phyloP scores from a whole-genome alignment of 768 basidiomycete genomes.

The Phaeotremella fagi region DNA sequence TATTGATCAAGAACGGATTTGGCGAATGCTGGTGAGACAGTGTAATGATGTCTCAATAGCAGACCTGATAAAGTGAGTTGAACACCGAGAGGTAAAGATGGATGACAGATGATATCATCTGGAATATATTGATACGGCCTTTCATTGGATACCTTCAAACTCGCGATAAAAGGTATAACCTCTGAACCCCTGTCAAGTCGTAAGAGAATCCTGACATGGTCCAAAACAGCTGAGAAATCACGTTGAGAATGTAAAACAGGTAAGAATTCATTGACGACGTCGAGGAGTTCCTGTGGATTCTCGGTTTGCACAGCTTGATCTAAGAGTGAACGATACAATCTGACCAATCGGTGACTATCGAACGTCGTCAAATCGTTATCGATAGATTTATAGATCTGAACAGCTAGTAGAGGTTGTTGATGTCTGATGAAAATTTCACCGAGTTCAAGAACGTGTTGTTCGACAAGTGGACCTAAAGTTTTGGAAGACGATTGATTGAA shows the following conservation, averaged over 20 bases:
- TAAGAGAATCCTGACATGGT: neutral
- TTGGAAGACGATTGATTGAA: too few relatives aligned
- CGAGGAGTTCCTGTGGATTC: neutral
- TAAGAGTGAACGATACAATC: neutral
- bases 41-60: slow-evolving; percentile 5
- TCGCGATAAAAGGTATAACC: neutral
- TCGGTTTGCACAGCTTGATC: neutral
- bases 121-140: neutral
- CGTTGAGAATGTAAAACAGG: neutral
- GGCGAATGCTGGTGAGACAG: neutral
- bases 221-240: neutral
- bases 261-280: neutral
- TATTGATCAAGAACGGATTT: slow-evolving; percentile 6
- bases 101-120: neutral
- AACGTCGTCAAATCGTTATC: too few relatives aligned
- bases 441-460: too few relatives aligned
- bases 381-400: too few relatives aligned
- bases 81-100: slow-evolving; percentile 1
- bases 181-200: neutral
- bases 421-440: too few relatives aligned
- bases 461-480: too few relatives aligned
- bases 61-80: slow-evolving; percentile 1
- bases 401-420: too few relatives aligned
- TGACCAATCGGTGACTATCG: neutral
- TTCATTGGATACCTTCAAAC: neutral